Evolutionary conservation across 225 moss, liverwort and hornwort species (phyloP), one percentile per base, ranked within the genome.

Genomic region (Pseudisothecium myosuroides): DNA sequence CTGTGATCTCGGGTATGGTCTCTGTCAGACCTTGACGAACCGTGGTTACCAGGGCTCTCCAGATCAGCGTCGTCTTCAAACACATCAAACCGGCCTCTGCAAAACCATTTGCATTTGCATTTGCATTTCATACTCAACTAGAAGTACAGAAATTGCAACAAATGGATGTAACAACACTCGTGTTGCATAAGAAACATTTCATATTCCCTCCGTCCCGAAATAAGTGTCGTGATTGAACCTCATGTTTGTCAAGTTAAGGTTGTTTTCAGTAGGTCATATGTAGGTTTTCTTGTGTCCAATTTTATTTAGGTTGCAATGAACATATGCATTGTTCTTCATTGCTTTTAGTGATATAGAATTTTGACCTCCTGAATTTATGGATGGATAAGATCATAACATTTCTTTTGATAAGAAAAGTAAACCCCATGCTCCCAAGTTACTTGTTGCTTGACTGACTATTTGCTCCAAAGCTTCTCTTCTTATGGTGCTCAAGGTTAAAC

Each of bases 21-120:
- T 75, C 86, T 82, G 60, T 88, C 91, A 6, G 77, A 45, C 76
- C 85, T 88, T 10, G 88, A 84, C 59, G 87, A 56, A 31, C 85
- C 88, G 37, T 91, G 91, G 82, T 86, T 90, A 10, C 60, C 83
- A 41, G 91, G 90, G 67, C 90, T 92, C 87, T 91, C 94, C 65
- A 90, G 47, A 89, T 94, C 95, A 22, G 83, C 20, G 79, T 94
- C 94, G 60, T 94, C 95, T 80, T 96, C 97, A 89, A 94, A 94
- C 45, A 96, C 94, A 91, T 96, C 95, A 59, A 96, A 96, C 56
- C 97, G 94, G 24, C 96, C 95, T 87, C 95, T 95, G 91, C 90
- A 76, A 85, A 87, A 69, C 72, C 49, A 52, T 87, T 17, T 85
- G 73, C 71, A 71, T 81, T 88, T 27, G 62, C 88, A 67, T 81